Conservation (phyloP, 768 basidiomycete genomes). For the Leccinum ochraceum region DNA sequence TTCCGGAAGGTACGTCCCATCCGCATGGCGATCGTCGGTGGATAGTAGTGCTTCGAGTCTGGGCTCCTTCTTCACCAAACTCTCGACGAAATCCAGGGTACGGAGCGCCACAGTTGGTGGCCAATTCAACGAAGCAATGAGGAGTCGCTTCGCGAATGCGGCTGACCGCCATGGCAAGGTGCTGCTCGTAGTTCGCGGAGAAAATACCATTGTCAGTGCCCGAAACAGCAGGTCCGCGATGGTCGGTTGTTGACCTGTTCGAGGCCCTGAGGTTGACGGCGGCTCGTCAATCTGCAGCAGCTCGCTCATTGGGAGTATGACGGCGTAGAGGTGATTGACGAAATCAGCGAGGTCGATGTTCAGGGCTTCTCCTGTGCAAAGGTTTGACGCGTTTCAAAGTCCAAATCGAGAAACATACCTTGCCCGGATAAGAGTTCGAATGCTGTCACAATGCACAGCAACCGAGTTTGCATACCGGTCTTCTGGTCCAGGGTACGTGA, state of each 20-base stretch:
- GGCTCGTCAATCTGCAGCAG: constrained; percentile 62
- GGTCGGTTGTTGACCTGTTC: constrained; percentile 34
- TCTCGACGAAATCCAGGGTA: constrained; percentile 70
- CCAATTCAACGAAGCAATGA: constrained; percentile 81
- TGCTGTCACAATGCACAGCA: constrained; percentile 93
- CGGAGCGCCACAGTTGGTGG: constrained; percentile 64
- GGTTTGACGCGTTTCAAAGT: constrained; percentile 7
- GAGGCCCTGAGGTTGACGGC: constrained; percentile 33
- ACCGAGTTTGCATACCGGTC: constrained; percentile 52
- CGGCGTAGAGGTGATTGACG: constrained; percentile 76
- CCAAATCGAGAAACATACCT: constrained; percentile 47
- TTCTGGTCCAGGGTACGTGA: constrained; percentile 35
- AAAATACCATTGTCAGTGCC: constrained; percentile 80
- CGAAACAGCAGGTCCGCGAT: constrained; percentile 81
- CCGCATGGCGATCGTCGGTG: constrained; percentile 81
- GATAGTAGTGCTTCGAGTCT: constrained; percentile 82
- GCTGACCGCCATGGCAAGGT: constrained; percentile 76
- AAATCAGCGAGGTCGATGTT: constrained; percentile 95
- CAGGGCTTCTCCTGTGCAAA: constrained; percentile 81
- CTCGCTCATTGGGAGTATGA: constrained; percentile 75
- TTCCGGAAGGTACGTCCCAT: constrained; percentile 84
- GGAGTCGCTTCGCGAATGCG: constrained; percentile 92
- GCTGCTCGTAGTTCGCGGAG: constrained; percentile 59
- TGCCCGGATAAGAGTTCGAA: constrained; percentile 96
- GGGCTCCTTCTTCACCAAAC: constrained; percentile 72